A percentile compares a stretch with the other conserved stretches of the same genome.
These are phyloP conservation scores for Penicillium egyptiacum DNA, from an alignment of 495 filamentous ascomycete species.

Conservation along the genomic window DNA sequence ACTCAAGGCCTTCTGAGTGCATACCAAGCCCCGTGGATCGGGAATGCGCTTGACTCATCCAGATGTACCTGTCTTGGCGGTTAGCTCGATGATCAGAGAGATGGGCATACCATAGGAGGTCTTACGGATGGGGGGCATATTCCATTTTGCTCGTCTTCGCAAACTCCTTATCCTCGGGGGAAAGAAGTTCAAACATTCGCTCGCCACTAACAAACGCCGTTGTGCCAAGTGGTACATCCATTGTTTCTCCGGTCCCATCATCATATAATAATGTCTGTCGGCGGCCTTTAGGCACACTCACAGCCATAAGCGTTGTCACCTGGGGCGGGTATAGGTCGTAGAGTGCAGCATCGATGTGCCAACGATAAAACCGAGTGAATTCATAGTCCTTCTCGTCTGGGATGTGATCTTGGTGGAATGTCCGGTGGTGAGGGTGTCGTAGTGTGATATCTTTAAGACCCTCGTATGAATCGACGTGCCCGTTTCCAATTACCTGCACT, in stretches of 20 bases:
- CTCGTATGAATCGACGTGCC: conserved; percentile 62
- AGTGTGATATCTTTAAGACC: conserved; percentile 64
- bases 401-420: conserved; percentile 66
- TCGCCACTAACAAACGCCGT: conserved; percentile 71
- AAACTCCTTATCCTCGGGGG: conserved; percentile 63
- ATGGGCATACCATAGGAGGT: not conserved
- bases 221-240: conserved; percentile 70
- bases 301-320: conserved; percentile 68
- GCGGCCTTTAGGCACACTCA: conserved; percentile 62
- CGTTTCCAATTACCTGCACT: conserved; percentile 77
- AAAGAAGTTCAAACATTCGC: conserved; percentile 62
- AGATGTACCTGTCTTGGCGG: conserved; percentile 55
- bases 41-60: conserved; percentile 66
- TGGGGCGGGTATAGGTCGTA: conserved; percentile 69
- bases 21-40: conserved; percentile 66
- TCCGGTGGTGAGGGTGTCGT: conserved; percentile 71
- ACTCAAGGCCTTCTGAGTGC: conserved; percentile 59
- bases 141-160: conserved; percentile 62
- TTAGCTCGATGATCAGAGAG: not conserved
- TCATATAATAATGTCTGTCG: conserved; percentile 67
- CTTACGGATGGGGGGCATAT: conserved; percentile 67
- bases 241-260: conserved; percentile 64
- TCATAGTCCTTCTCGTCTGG: conserved; percentile 62
- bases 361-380: conserved; percentile 71
- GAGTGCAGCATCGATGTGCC: conserved; percentile 77